Evolutionary conservation across 148 eudicot genomes (phyloP), one percentile per base, ranked within the genome.

Genomic region (Persicaria tinctoria): DNA sequence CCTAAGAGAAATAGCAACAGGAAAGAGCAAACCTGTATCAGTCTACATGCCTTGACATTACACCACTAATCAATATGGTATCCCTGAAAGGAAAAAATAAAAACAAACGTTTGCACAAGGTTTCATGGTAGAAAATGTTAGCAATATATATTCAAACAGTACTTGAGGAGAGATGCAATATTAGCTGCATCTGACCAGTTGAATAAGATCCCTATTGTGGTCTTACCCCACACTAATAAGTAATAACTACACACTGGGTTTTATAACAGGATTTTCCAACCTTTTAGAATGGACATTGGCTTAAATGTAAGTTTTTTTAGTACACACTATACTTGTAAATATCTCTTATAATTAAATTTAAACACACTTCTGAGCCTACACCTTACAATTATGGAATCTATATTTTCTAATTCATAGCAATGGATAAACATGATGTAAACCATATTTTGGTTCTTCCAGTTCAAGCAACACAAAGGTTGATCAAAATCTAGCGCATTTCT

Each of bases 1-100:
- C 99, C 99, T 96, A 83, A 73, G 38, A 78, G 46, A 74, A 10
- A 44, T 14, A 66, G 70, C 46, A 38, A 66, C 68, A 11, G 32
- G 18, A 63, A 49, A 49, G 14, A 14, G 68, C 4, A 41, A 64
- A 64, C 41, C 3, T 38, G 70, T 7, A 41, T 64, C 18, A 38
- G 11, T 64, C n/a, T 38, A 64, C 47, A 66, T 50, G 0, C 11
- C 53, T 8, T 38, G 47, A 38, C 68, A 32, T 32, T 44, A 4
- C 46, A 63, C 45, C 45, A 11, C 68, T 32, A 63, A 32, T 27
- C 68, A 62, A 62, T 11, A 27, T 62, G 68, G 27, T 5, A 10
- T 62, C 45, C 38, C 41, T 20, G 41, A 59, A 20, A 54, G 18
- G 59, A 18, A 6, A 56, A 56, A n/a, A 32, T 32, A 32, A 32